These are phyloP conservation scores for Thalassiosira exigua DNA, from an alignment of 352 stramenopile genomes.

Conservation along the genomic window DNA sequence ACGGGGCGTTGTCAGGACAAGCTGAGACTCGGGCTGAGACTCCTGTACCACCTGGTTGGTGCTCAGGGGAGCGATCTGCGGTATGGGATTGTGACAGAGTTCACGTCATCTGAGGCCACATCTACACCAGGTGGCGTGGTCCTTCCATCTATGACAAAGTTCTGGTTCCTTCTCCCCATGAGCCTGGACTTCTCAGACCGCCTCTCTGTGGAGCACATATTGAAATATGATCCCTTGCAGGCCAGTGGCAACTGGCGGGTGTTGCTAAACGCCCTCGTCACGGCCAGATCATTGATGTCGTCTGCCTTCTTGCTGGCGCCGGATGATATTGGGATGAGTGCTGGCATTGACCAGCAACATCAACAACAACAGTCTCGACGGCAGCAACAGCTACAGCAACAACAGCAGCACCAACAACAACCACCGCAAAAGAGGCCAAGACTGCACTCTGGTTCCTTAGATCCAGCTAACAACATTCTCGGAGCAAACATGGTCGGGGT, in stretches of 20 bases:
- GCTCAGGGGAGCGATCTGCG: conserved; percentile 55
- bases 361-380: conserved; percentile 19
- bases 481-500: not conserved
- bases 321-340: not conserved
- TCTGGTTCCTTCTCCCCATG: conserved; percentile 61
- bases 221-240: conserved; percentile 34
- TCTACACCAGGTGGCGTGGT: not conserved
- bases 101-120: not conserved
- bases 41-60: conserved; percentile 60
- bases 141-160: conserved; percentile 54
- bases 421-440: conserved; percentile 29
- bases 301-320: conserved; percentile 1
- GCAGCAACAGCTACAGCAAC: conserved; percentile 1
- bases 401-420: conserved; percentile 3
- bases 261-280: not conserved
- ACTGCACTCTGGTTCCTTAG: not conserved
- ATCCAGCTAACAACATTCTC: conserved; percentile 11
- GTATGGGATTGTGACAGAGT: conserved; percentile 44
- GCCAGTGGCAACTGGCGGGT: not conserved
- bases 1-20: conserved; percentile 54
- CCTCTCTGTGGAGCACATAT: conserved; percentile 31
- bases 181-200: conserved; percentile 56
- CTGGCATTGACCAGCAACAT: not conserved
- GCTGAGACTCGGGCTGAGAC: conserved; percentile 53
- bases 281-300: not conserved